Conservation (phyloP, 805 yeast species). For the Cyberlindnera euphorbiiphila region DNA sequence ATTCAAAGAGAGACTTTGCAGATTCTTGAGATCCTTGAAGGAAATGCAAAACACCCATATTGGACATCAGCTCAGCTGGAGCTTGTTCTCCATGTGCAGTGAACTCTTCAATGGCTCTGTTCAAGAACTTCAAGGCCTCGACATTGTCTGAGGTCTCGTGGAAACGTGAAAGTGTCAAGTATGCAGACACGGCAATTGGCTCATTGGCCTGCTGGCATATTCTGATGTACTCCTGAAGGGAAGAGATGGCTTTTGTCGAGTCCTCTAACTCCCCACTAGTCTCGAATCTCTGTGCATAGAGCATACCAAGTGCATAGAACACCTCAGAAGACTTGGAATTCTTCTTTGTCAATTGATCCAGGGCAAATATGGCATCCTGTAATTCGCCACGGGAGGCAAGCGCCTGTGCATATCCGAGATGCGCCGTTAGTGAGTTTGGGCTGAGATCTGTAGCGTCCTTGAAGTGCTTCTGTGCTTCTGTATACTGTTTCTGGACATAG, state of each 20-base stretch:
- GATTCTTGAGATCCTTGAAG: constrained; percentile 55
- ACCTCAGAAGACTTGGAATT: constrained; percentile 72
- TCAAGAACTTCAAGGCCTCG: constrained; percentile 62
- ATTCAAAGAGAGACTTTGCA: constrained; percentile 53
- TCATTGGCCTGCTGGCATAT: constrained; percentile 56
- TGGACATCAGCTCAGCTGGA: constrained; percentile 65
- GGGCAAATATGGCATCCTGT: constrained; percentile 83
- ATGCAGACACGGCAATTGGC: constrained; percentile 59
- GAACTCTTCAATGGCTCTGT: constrained; percentile 54
- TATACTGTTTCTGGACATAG: constrained; percentile 55
- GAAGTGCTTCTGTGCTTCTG: constrained; percentile 68
- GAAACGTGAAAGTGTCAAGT: constrained; percentile 62
- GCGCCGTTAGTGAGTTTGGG: constrained; percentile 63
- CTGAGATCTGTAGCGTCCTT: constrained; percentile 66
- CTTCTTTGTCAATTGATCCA: constrained; percentile 66
- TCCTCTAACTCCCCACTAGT: constrained; percentile 12
- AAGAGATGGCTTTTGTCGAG: constrained; percentile 50
- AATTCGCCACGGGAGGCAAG: constrained; percentile 67
- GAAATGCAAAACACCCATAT: constrained; percentile 80
- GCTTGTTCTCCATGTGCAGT: constrained; percentile 30
- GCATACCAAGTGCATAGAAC: constrained; percentile 67
- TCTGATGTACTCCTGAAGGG: constrained; percentile 67
- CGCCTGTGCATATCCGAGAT: constrained; percentile 82
- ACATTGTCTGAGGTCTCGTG: constrained; percentile 64
- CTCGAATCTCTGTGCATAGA: constrained; percentile 44